Evolutionary conservation across 495 filamentous ascomycete genomes (phyloP).

Genomic region (Gamarada debralockiae): DNA sequence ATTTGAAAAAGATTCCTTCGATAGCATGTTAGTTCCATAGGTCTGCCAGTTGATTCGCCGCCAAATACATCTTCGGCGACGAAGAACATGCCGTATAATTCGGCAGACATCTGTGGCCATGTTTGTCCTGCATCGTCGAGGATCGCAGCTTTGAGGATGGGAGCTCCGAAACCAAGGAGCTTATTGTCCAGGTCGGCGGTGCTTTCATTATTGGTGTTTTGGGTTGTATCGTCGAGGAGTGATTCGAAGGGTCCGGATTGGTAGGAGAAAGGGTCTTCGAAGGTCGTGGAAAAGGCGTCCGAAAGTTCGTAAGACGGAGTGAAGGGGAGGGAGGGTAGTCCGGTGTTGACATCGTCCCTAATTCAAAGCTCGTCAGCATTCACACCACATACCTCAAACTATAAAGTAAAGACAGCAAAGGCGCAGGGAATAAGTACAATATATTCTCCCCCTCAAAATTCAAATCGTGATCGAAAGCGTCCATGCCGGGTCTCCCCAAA

Average conservation of each 20-base stretch:
- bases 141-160: constrained; percentile 62
- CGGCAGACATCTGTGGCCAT: constrained; percentile 66
- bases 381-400: too few relatives aligned
- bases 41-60: constrained; percentile 45
- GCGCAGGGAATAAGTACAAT: constrained; percentile 8
- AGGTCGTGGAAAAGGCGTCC: constrained; percentile 53
- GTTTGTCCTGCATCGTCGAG: constrained; percentile 53
- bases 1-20: constrained; percentile 89
- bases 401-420: not conserved
- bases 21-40: constrained; percentile 87
- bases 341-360: constrained; percentile 38
- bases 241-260: constrained; percentile 44
- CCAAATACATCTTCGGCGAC: constrained; percentile 70
- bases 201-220: constrained; percentile 24
- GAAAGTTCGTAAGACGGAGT: constrained; percentile 50
- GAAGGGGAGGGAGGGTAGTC: constrained; percentile 43
- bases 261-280: constrained; percentile 67
- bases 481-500: constrained; percentile 15
- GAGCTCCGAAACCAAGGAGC: constrained; percentile 73
- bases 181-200: constrained; percentile 66
- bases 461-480: constrained; percentile 23
- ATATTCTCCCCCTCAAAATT: constrained; percentile 20
- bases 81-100: constrained; percentile 94
- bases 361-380: constrained; percentile 24
- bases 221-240: constrained; percentile 17